A percentile compares a stretch with the other conserved stretches of the same genome.
Conservation (phyloP, 768 basidiomycete species). For the Xerocomus brunneocitrinus region DNA sequence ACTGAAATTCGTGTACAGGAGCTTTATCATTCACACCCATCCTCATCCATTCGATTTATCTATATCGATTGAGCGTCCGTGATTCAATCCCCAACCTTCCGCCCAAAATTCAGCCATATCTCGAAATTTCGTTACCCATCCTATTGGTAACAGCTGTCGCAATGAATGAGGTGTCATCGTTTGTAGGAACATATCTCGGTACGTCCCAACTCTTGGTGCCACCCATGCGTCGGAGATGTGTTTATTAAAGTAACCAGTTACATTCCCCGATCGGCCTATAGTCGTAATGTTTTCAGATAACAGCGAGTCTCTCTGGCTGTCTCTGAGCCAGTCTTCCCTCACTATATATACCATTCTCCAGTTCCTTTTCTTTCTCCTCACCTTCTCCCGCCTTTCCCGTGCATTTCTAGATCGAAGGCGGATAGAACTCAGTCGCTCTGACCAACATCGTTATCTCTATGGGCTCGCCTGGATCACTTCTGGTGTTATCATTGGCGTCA, state of each 20-base stretch:
- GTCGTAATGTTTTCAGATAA: slow-evolving; percentile 40
- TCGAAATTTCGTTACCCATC: slow-evolving; percentile 42
- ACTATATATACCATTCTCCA: slow-evolving; percentile 57
- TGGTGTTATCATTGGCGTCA: slow-evolving; percentile 56
- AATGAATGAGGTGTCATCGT: slow-evolving; percentile 60
- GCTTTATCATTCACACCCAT: slow-evolving; percentile 62
- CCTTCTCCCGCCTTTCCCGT: slow-evolving; percentile 53
- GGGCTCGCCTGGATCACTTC: slow-evolving; percentile 65
- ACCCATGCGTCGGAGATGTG: neutral
- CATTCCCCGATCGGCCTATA: slow-evolving; percentile 12
- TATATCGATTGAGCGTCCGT: slow-evolving; percentile 51
- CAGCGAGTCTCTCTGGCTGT: slow-evolving; percentile 42
- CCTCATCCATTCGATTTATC: slow-evolving; percentile 56
- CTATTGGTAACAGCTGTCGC: slow-evolving; percentile 54
- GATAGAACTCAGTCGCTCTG: slow-evolving; percentile 43
- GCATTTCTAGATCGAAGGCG: slow-evolving; percentile 48
- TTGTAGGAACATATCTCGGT: slow-evolving; percentile 58
- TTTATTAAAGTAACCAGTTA: slow-evolving; percentile 9
- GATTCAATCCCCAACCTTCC: slow-evolving; percentile 55
- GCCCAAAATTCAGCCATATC: slow-evolving; percentile 39
- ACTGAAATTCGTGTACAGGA: slow-evolving; percentile 26
- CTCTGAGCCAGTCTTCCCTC: slow-evolving; percentile 59
- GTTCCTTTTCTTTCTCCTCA: slow-evolving; percentile 51
- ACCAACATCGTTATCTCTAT: slow-evolving; percentile 46
- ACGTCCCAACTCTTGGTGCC: slow-evolving; percentile 13